Percentiles rank a stretch among this genome's conserved stretches.
phyloP scores from a whole-genome alignment of 805 yeast genomes.

The Pichia gijzeniarum region DNA sequence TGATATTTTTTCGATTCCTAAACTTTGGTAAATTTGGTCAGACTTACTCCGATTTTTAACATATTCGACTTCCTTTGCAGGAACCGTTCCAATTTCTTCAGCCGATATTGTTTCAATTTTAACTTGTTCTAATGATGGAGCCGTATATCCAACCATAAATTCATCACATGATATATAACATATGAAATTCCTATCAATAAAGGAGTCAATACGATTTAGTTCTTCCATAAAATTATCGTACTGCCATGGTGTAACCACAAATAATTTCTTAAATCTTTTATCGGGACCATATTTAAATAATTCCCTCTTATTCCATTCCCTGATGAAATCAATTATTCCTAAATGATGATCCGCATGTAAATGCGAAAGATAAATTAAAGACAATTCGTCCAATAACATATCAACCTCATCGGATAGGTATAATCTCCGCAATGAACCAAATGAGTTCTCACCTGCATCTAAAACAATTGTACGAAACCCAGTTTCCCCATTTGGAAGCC shows the following conservation, averaged over 20 bases:
- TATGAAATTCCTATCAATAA: constrained; percentile 16
- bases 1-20: constrained; percentile 38
- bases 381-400: constrained; percentile 50
- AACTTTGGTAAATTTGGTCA: constrained; percentile 32
- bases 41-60: constrained; percentile 4
- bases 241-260: constrained; percentile 70
- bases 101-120: constrained; percentile 21
- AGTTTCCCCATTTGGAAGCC: constrained; percentile 6
- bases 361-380: constrained; percentile 71
- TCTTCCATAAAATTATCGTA: constrained; percentile 61
- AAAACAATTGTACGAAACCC: constrained; percentile 46
- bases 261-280: constrained; percentile 33
- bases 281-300: constrained; percentile 32
- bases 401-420: constrained; percentile 42
- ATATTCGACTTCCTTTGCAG: constrained; percentile 8
- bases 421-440: constrained; percentile 62
- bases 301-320: constrained; percentile 50
- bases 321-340: constrained; percentile 67
- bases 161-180: constrained; percentile 28
- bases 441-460: constrained; percentile 95
- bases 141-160: constrained; percentile 19
- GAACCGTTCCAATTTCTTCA: constrained; percentile 18
- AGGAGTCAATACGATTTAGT: constrained; percentile 36
- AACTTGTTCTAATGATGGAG: constrained; percentile 19
- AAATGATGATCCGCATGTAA: constrained; percentile 96